Conservation (phyloP, 805 yeast genomes). For the Wickerhamomyces xylosicus region DNA sequence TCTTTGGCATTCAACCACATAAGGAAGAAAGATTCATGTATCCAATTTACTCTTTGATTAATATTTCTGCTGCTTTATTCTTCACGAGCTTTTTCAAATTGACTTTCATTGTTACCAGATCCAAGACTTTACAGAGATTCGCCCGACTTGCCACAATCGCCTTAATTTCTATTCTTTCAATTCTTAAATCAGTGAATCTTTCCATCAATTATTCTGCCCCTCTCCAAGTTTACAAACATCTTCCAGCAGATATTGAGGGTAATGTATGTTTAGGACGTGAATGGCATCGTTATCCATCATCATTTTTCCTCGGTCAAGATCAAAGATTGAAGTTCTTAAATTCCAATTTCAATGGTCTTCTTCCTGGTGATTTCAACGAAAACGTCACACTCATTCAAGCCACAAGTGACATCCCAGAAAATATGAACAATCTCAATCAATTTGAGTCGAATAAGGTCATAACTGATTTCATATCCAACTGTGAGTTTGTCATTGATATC, state of each 20-base stretch:
- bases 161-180: constrained; percentile 18
- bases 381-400: constrained; percentile 19
- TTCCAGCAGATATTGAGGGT: constrained; percentile 23
- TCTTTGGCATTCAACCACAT: constrained; percentile 74
- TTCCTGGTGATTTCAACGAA: constrained; percentile 81
- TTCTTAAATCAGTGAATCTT: constrained; percentile 49
- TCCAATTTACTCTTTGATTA: constrained; percentile 68
- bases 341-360: constrained; percentile 75
- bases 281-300: constrained; percentile 89
- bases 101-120: constrained; percentile 1
- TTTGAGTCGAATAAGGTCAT: constrained; percentile 53
- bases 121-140: neutral
- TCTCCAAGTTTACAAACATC: constrained; percentile 39
- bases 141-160: neutral
- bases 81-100: constrained; percentile 15
- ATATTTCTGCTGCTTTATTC: constrained; percentile 50
- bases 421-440: constrained; percentile 67
- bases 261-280: constrained; percentile 89
- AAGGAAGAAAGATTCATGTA: constrained; percentile 89
- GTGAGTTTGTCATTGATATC: constrained; percentile 69
- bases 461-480: constrained; percentile 26
- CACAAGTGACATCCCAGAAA: constrained; percentile 41
- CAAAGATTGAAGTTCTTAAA: constrained; percentile 56
- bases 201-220: constrained; percentile 69
- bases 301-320: constrained; percentile 64